Evolutionary conservation across 352 stramenopile genomes (phyloP).

Genomic region (Phytopythium boreale): DNA sequence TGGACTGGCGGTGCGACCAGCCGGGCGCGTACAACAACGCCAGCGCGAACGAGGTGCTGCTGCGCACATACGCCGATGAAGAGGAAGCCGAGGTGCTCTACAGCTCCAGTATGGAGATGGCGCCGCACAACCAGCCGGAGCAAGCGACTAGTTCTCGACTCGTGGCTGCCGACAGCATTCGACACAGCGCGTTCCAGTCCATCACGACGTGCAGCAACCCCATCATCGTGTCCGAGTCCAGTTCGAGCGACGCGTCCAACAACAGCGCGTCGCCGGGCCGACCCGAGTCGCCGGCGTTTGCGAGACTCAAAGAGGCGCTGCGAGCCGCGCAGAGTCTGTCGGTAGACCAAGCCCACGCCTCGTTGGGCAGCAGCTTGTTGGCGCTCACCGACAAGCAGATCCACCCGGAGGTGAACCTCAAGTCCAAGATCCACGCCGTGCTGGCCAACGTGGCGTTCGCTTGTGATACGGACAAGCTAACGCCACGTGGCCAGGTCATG

Average conservation of each 20-base stretch:
- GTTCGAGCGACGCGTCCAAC: neutral
- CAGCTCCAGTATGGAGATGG: neutral
- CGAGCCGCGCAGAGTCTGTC: conserved; percentile 39
- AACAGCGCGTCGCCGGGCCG: conserved; percentile 12
- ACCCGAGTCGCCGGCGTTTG: conserved; percentile 61
- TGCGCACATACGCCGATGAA: conserved; percentile 67
- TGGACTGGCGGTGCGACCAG: conserved; percentile 49
- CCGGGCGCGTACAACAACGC: conserved; percentile 47
- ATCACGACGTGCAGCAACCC: conserved; percentile 41
- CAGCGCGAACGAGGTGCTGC: conserved; percentile 52
- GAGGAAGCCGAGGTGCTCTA: conserved; percentile 31
- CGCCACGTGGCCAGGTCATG: conserved; percentile 50
- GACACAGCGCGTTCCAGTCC: conserved; percentile 50
- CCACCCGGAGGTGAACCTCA: conserved; percentile 57
- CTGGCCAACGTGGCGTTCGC: conserved; percentile 62
- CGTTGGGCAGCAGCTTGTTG: conserved; percentile 19
- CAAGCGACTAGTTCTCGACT: neutral
- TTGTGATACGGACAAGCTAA: conserved; percentile 29
- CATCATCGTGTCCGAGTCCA: conserved; percentile 30
- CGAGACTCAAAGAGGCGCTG: conserved; percentile 65
- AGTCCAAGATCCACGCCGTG: conserved; percentile 68
- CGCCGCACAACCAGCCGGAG: neutral
- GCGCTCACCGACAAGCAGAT: conserved; percentile 27
- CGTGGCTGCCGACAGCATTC: conserved; percentile 24
- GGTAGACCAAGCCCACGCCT: conserved; percentile 6